Evolutionary conservation across 2,329 filamentous ascomycete genomes (phyloP), one percentile per base, ranked within the genome.

Genomic region (Lachnum nothofagi): DNA sequence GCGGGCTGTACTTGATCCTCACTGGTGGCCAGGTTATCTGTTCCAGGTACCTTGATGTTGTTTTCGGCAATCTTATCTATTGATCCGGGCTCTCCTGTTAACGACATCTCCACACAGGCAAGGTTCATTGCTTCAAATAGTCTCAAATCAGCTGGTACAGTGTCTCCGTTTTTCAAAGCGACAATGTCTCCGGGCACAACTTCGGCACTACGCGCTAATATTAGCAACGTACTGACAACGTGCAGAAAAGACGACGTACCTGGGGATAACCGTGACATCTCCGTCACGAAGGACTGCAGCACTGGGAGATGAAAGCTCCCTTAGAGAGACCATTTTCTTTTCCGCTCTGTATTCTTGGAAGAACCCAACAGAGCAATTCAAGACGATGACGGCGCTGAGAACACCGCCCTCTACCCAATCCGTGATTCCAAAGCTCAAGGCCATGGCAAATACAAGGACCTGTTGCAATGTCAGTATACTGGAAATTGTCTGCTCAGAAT

Each of bases 61-160:
- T 67, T 67, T 20, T 71, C 65, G 16, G 69, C 83, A 59, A 78
- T 83, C 71, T 97, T 98, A 61, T 90, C 82, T 20, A 97, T 89
- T 0, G 91, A 91, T 77, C 96, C 91, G 1, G 91, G 86, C 71
- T 98, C 93, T 52, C 93, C 93, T 2, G 93, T 98, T 43, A 98
- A 89, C 88, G 96, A 97, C 65, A 89, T 95, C 71, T 98, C 93
- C 57, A 97, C 90, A 53, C 78, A 82, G 49, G 78, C 76, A 29
- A 79, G 70, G 58, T 83, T 82, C 71, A 82, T 78, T 24, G 68
- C 72, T 55, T 78, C 73, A 52, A 76, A 76, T 68, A 57, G 38
- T 51, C 73, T 67, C 16, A 96, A 78, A 64, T 98, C 93, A 1
- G 91, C 93, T 2, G 93, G 91, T 42, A 97, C 88, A 70, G 95